A percentile compares a stretch with the other conserved stretches of the same genome.
Evolutionary conservation across 2,329 filamentous ascomycete species (phyloP).

Genomic region (Sporothrix pallida): DNA sequence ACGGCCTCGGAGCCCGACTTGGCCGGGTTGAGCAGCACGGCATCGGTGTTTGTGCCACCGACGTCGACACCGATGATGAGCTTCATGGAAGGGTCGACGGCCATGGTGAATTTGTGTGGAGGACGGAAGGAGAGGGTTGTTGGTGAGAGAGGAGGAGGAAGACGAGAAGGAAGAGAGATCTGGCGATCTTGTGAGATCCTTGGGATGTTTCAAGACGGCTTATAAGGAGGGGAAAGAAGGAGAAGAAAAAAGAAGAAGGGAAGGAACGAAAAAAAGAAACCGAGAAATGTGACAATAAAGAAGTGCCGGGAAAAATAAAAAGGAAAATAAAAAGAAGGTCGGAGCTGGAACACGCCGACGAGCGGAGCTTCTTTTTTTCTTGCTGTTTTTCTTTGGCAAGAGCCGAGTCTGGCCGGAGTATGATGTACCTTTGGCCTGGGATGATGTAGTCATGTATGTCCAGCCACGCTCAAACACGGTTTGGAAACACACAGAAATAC

Average conservation of each 20-base stretch:
- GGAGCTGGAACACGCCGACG: conserved; percentile 21
- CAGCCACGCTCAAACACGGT: not conserved
- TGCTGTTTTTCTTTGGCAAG: not conserved
- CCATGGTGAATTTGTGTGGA: conserved; percentile 20
- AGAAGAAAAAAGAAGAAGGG: not conserved
- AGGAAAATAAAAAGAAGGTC: not conserved
- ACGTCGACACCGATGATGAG: conserved; percentile 52
- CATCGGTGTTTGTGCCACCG: conserved; percentile 44
- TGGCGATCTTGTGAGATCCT: not conserved
- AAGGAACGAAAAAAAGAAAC: not conserved
- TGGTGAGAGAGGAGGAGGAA: not conserved
- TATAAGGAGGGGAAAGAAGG: not conserved
- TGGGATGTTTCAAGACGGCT: not conserved
- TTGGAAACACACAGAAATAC: not conserved
- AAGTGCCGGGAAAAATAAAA: not conserved
- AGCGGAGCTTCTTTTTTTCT: conserved; percentile 22
- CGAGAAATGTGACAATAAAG: not conserved
- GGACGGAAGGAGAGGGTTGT: not conserved
- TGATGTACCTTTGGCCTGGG: not conserved
- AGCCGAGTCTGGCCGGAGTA: conserved; percentile 19
- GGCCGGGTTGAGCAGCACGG: conserved; percentile 40
- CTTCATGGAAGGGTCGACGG: conserved; percentile 18
- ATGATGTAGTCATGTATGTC: not conserved
- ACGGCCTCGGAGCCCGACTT: conserved; percentile 42
- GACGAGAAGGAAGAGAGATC: not conserved